Conservation (phyloP, 2,329 filamentous ascomycete species). For the Lachnellula subtilissima region DNA sequence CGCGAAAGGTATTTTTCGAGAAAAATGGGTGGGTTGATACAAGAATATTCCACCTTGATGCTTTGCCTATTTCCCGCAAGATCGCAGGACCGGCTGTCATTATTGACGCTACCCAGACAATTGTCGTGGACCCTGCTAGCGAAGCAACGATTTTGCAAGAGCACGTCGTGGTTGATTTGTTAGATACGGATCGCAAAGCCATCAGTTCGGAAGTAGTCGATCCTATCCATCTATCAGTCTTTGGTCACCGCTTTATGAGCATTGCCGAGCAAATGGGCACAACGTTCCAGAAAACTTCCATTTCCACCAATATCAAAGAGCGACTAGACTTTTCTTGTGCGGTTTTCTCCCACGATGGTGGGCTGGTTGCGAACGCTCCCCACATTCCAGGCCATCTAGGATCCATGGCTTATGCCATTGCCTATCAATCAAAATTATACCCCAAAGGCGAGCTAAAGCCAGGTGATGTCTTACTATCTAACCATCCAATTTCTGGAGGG, state of each 20-base stretch:
- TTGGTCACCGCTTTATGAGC: slow-evolving; percentile 76
- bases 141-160: slow-evolving; percentile 61
- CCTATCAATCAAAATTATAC: slow-evolving; percentile 73
- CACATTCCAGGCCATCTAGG: slow-evolving; percentile 53
- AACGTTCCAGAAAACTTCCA: slow-evolving; percentile 70
- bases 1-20: neutral
- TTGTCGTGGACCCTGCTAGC: slow-evolving; percentile 75
- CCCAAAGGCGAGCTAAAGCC: slow-evolving; percentile 69
- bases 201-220: slow-evolving; percentile 48
- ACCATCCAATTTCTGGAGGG: slow-evolving; percentile 72
- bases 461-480: slow-evolving; percentile 76
- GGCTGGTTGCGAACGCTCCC: slow-evolving; percentile 72
- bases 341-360: slow-evolving; percentile 66
- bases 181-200: neutral
- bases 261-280: slow-evolving; percentile 81
- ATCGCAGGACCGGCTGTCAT: slow-evolving; percentile 78
- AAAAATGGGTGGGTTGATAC: neutral
- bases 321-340: slow-evolving; percentile 77
- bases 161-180: slow-evolving; percentile 75
- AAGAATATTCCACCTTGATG: neutral
- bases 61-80: slow-evolving; percentile 32
- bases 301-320: slow-evolving; percentile 72
- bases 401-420: slow-evolving; percentile 40
- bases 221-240: slow-evolving; percentile 70
- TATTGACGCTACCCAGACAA: slow-evolving; percentile 82